phyloP scores from a whole-genome alignment of 768 basidiomycete species.

The Thelephora aurantiotincta region DNA sequence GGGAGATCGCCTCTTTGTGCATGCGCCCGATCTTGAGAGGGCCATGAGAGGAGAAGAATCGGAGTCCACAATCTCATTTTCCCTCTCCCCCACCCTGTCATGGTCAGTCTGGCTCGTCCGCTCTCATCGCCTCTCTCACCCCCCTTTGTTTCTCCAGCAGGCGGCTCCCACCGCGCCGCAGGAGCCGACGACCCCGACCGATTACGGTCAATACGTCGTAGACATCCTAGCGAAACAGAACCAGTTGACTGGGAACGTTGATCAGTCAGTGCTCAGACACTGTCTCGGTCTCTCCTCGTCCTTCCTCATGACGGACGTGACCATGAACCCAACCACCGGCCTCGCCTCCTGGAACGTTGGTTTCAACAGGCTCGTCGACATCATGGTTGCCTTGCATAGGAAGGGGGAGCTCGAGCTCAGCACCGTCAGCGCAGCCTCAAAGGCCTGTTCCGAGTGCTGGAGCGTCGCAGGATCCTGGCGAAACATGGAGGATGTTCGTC shows the following conservation, averaged over 20 bases:
- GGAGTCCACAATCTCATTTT: too few species aligned
- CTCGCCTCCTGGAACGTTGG: constrained; percentile 51
- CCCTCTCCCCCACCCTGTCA: too few species aligned
- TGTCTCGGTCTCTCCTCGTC: constrained; percentile 62
- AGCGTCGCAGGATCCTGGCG: constrained; percentile 54
- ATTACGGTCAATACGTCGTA: constrained; percentile 48
- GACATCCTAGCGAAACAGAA: constrained; percentile 38
- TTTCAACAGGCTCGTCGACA: constrained; percentile 54
- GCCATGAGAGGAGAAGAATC: too few species aligned
- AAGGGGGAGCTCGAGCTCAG: constrained; percentile 60
- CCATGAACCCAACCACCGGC: constrained; percentile 44
- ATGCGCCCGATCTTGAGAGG: too few species aligned
- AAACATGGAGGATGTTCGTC: constrained; percentile 48
- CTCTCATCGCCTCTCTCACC: background rate
- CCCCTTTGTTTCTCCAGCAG: background rate
- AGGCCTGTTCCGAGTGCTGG: constrained; percentile 74
- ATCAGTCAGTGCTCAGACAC: constrained; percentile 48
- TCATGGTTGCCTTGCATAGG: constrained; percentile 56
- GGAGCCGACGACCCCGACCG: constrained; percentile 24
- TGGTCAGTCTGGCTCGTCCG: too few species aligned
- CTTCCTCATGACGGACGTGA: constrained; percentile 64
- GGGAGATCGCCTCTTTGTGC: too few species aligned
- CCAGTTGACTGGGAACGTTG: constrained; percentile 29
- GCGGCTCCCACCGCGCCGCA: background rate
- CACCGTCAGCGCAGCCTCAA: constrained; percentile 57